Evolutionary conservation across 768 basidiomycete genomes (phyloP).

Genomic region (Stropharia rugosoannulata): DNA sequence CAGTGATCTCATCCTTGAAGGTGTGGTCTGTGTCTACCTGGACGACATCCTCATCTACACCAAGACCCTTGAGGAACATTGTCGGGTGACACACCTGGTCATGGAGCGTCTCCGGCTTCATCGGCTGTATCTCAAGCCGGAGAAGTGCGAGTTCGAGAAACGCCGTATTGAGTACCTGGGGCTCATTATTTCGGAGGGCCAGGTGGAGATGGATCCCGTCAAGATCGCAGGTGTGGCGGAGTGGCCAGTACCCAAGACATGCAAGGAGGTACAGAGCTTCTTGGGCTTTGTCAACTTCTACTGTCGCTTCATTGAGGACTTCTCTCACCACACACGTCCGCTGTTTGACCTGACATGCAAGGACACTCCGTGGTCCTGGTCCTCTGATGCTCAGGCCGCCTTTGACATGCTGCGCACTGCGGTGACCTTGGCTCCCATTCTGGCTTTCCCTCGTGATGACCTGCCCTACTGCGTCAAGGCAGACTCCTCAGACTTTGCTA

Average conservation of each 20-base stretch:
- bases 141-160: conserved; percentile 35
- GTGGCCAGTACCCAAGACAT: too few relatives aligned
- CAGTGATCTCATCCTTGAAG: too few relatives aligned
- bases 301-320: conserved; percentile 26
- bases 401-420: conserved; percentile 23
- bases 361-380: neutral
- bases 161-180: conserved; percentile 32
- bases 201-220: conserved; percentile 6
- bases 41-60: conserved; percentile 21
- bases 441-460: conserved; percentile 1
- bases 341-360: conserved; percentile 16
- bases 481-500: conserved; percentile 39
- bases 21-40: too few relatives aligned
- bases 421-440: conserved; percentile 23
- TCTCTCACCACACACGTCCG: conserved; percentile 20
- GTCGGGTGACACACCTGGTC: conserved; percentile 5
- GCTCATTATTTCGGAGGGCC: conserved; percentile 11
- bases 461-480: conserved; percentile 1
- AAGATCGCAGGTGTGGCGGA: too few relatives aligned
- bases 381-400: neutral
- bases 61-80: conserved; percentile 14
- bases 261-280: too few relatives aligned
- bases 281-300: conserved; percentile 33
- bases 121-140: conserved; percentile 31
- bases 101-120: conserved; percentile 20